Percentiles rank a stretch among this genome's conserved stretches.
Conservation (phyloP, 805 yeast genomes). For the Yarrowia sp. region DNA sequence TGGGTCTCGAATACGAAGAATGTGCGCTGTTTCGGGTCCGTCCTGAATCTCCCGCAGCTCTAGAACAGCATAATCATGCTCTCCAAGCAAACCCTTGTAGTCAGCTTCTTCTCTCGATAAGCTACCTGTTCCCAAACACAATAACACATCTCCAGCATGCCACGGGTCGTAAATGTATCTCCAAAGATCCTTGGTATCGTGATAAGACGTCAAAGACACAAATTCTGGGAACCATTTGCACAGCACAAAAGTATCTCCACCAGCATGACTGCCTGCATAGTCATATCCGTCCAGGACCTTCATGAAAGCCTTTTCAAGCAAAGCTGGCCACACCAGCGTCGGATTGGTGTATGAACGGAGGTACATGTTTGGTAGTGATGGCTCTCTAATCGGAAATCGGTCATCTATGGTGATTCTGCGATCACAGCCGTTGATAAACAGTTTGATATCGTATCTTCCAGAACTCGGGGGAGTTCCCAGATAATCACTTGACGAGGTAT, state of each 20-base stretch:
- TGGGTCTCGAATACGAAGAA: constrained; percentile 4
- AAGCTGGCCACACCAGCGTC: constrained; percentile 56
- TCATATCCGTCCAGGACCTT: constrained; percentile 58
- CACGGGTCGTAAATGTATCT: constrained; percentile 37
- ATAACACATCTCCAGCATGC: constrained; percentile 40
- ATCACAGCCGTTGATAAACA: constrained; percentile 52
- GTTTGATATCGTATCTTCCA: constrained; percentile 42
- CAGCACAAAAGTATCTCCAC: constrained; percentile 60
- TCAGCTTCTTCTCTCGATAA: constrained; percentile 39
- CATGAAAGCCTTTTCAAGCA: constrained; percentile 75
- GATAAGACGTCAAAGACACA: constrained; percentile 32
- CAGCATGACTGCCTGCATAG: constrained; percentile 73
- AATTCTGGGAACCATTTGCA: constrained; percentile 75
- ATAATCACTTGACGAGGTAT: constrained; percentile 27
- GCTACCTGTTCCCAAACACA: constrained; percentile 68
- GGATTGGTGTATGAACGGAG: constrained; percentile 42
- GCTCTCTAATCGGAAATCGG: constrained; percentile 41
- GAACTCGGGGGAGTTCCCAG: constrained; percentile 30
- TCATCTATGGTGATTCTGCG: constrained; percentile 50
- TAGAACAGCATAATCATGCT: constrained; percentile 69
- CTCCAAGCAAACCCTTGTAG: constrained; percentile 44
- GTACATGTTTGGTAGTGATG: constrained; percentile 32
- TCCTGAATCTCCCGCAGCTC: constrained; percentile 38
- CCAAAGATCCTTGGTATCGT: constrained; percentile 37
- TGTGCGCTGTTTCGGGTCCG: background rate